Percentiles rank a stretch among this genome's conserved stretches.
phyloP scores from a whole-genome alignment of 2,329 filamentous ascomycete species.

The Thelonectria blattea region DNA sequence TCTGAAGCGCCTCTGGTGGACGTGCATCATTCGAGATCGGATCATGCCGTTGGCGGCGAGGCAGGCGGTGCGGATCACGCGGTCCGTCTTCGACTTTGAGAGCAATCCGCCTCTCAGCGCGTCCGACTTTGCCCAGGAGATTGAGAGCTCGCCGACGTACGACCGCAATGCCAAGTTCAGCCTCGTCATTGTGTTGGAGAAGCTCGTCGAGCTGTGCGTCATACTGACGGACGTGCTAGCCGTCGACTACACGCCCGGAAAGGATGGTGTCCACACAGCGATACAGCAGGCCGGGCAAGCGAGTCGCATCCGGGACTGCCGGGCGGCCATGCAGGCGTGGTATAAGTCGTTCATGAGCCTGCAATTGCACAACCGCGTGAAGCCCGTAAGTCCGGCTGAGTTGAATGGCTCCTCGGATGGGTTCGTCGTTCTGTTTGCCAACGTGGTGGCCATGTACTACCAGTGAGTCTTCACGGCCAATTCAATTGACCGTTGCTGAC shows the following conservation, averaged over 20 bases:
- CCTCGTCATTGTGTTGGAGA: background rate
- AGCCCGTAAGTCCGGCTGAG: background rate
- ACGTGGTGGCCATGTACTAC: constrained; percentile 17
- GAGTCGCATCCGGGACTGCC: constrained; percentile 4
- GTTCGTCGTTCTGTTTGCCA: constrained; percentile 7
- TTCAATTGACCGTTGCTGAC: background rate
- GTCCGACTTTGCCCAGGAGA: constrained; percentile 11
- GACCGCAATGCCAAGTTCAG: constrained; percentile 1
- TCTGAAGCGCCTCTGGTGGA: constrained; percentile 18
- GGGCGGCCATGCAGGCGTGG: constrained; percentile 6
- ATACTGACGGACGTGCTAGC: constrained; percentile 11
- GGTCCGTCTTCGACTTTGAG: constrained; percentile 11
- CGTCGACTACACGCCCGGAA: background rate
- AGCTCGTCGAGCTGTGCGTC: constrained; percentile 10
- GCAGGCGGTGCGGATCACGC: constrained; percentile 4
- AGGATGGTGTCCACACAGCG: background rate
- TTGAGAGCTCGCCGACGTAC: constrained; percentile 1
- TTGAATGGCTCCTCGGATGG: background rate
- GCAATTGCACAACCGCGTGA: background rate
- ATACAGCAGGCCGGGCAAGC: constrained; percentile 13
- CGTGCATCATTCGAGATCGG: constrained; percentile 17
- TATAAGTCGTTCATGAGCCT: background rate
- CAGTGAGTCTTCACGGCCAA: constrained; percentile 1
- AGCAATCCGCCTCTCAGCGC: background rate
- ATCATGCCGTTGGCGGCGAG: constrained; percentile 8